Base-by-base conservation (phyloP, 2,329 filamentous ascomycete genomes). In the Ilyonectria mors-panacis region DNA sequence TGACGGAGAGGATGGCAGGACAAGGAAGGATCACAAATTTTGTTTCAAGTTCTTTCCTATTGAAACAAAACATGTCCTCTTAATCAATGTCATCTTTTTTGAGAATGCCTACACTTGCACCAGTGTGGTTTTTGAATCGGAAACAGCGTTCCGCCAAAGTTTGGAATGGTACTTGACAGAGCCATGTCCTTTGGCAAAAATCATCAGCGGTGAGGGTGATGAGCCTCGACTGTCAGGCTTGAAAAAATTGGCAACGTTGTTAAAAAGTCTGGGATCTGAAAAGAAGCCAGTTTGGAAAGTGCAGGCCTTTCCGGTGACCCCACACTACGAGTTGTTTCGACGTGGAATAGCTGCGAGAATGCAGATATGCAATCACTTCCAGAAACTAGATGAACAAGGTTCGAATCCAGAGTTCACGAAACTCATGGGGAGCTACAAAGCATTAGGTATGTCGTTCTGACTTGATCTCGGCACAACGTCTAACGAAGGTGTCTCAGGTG, bases 41-140 rank as follows among this genome's bases (percentile, higher is more conserved):
- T 33, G 21, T 21, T 67, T 67, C 26, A 42, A n/a, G 1, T 58
- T 65, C 28, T 67, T 61, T 15, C 62, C 51, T 2, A 21, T 65
- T 2, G 21, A 61, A 6, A 54, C 55, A 6, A 1, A 2, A 0
- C n/a, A 65, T 7, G 62, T 65, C 17, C 28, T 17, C 2, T 10
- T 21, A 35, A 61, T 65, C 26, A 67, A 65, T 3, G 28, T 35
- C 0, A 7, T 67, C 6, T 15, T 65, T 1, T n/a, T 65, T 12
- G 56, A 65, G 3, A 65, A 67, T 8, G 54, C 35, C 1, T 23
- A 33, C 7, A 1, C 6, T 7, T 19, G 51, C 2, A 56, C 56
- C 4, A 65, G 13, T 17, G 50, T 67, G 3, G 51, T 35, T 6
- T 67, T 67, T 15, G 33, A 44, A 21, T 44, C 56, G 6, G 19